Base-by-base conservation (phyloP, 1,139 yeast species). In the Hanseniaspora uvarum region DNA sequence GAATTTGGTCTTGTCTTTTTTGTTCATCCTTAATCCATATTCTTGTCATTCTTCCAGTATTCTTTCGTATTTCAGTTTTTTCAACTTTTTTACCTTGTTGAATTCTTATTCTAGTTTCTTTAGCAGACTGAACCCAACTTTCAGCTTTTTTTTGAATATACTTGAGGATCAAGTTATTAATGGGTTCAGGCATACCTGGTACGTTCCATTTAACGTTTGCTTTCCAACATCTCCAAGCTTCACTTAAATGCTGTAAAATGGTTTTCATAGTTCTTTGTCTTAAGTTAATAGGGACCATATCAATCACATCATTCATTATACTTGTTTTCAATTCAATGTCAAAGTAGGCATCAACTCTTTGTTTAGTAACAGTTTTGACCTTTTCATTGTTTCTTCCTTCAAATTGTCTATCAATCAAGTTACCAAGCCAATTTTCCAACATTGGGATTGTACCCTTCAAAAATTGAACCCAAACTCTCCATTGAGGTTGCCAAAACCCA, bases 201-300 rank as follows among this genome's bases (percentile, higher is more conserved):
- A 92, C 98, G 62, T 87, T 83, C 98, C 98, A 94, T 1, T 96
- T 95, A 57, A 92, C 84, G 63, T 92, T 89, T 1, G 98, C 98
- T 67, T 94, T 94, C 98, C 98, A 94, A 66, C 98, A 92, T 65
- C 98, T 74, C 99, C 99, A 94, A 0, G 98, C 98, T 66, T 94
- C 98, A 64, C 95, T 85, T 55, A 94, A 72, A 68, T 94, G 99
- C 63, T 92, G 97, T 51, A 94, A 70, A 54, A 94, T 85, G 0
- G 95, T 83, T 62, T 86, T 83, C 1, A 96, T 81, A 64, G 88
- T 89, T 60, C 79, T 85, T 62, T 87, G 94, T 61, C 86, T 85
- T 59, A 94, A 77, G 1, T 95, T 96, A 59, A 87, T 96, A 0
- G 98, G 98, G 53, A 94, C 88, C 95, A 88, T 88, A 64, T 92